Evolutionary conservation across 345 rosid genomes (phyloP).

Genomic region (Ceriops zippeliana): DNA sequence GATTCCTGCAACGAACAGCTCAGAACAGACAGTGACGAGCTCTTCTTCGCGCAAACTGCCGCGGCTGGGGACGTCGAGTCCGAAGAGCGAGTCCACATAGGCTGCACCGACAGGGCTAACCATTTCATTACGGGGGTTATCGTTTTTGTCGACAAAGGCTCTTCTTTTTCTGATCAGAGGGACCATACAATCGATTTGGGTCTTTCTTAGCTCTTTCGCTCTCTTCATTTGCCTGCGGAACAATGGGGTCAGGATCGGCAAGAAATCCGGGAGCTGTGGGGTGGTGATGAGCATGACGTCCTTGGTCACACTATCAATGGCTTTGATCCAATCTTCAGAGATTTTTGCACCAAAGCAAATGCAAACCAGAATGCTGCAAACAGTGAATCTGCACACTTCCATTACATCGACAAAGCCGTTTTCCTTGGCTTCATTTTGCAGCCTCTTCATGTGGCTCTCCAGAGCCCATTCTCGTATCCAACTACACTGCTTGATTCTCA

Average conservation of each 20-base stretch:
- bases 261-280: slow-evolving; percentile 72
- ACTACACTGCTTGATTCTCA: slow-evolving; percentile 69
- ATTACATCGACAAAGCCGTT: slow-evolving; percentile 69
- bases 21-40: slow-evolving; percentile 80
- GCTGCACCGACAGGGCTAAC: slow-evolving; percentile 95
- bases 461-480: slow-evolving; percentile 89
- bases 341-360: slow-evolving; percentile 90
- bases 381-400: slow-evolving; percentile 64
- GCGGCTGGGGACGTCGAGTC: slow-evolving; percentile 44
- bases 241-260: slow-evolving; percentile 70
- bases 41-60: slow-evolving; percentile 63
- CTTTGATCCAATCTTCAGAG: slow-evolving; percentile 50
- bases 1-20: slow-evolving; percentile 81
- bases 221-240: slow-evolving; percentile 56
- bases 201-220: slow-evolving; percentile 64
- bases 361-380: slow-evolving; percentile 76
- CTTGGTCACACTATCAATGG: slow-evolving; percentile 65
- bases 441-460: slow-evolving; percentile 61
- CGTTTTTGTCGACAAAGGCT: slow-evolving; percentile 47
- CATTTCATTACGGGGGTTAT: slow-evolving; percentile 50
- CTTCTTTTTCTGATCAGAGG: slow-evolving; percentile 67
- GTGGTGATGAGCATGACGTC: slow-evolving; percentile 82
- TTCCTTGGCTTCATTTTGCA: slow-evolving; percentile 44
- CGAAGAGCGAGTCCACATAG: slow-evolving; percentile 72
- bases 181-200: slow-evolving; percentile 68